phyloP scores from a whole-genome alignment of 306 rosid genomes.

The Inga leiocalycina region DNA sequence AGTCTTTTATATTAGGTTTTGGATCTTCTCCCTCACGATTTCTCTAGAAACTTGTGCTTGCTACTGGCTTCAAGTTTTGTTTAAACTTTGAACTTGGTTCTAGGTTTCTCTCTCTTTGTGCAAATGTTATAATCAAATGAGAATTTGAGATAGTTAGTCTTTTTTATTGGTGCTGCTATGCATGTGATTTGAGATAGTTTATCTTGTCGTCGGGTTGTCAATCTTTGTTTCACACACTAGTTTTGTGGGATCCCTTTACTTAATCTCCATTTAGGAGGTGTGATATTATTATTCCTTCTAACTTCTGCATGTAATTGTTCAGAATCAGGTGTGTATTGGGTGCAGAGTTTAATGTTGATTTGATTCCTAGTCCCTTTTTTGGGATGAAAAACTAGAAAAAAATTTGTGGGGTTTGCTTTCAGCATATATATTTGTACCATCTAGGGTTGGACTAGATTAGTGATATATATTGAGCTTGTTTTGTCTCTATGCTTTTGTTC shows the following conservation, averaged over 20 bases:
- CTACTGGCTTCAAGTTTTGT: not conserved
- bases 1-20: not conserved
- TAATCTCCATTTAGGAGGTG: not conserved
- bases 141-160: too few species aligned
- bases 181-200: not conserved
- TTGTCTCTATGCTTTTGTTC: not conserved
- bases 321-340: not conserved
- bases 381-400: not conserved
- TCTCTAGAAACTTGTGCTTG: not conserved
- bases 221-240: not conserved
- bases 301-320: not conserved
- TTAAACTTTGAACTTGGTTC: not conserved
- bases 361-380: not conserved
- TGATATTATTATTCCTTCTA: not conserved
- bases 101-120: not conserved
- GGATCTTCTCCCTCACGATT: not conserved
- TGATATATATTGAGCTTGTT: not conserved
- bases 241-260: not conserved
- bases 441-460: not conserved
- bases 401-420: not conserved
- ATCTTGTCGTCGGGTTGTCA: not conserved
- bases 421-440: not conserved
- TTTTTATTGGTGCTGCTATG: not conserved
- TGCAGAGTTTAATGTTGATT: not conserved
- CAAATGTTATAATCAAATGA: not conserved